Percentiles rank a stretch among this genome's conserved stretches.
phyloP scores from a whole-genome alignment of 2,329 filamentous ascomycete species.

The Sporothrix pseudoabietina region DNA sequence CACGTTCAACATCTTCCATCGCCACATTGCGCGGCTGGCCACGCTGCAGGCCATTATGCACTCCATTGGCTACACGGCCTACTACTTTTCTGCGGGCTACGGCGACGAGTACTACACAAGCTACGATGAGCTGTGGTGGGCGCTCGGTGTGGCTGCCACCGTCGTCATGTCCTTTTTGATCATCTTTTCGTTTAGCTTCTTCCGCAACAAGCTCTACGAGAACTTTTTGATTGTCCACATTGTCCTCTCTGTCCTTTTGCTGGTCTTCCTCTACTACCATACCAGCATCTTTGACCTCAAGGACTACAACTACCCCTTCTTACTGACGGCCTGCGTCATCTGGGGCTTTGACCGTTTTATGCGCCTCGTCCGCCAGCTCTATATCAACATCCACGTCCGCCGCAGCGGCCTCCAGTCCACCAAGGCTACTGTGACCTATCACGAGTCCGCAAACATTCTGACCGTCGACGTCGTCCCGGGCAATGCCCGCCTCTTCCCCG shows the following conservation, averaged over 20 bases:
- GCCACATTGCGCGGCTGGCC: conserved; percentile 64
- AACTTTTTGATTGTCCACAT: conserved; percentile 51
- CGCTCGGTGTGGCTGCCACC: conserved; percentile 40
- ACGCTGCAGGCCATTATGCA: conserved; percentile 64
- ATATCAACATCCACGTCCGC: conserved; percentile 43
- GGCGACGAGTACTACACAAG: neutral
- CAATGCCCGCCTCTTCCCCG: conserved; percentile 34
- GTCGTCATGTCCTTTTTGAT: conserved; percentile 51
- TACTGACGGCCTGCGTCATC: conserved; percentile 31
- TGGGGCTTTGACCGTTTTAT: conserved; percentile 35
- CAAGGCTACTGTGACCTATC: conserved; percentile 28
- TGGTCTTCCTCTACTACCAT: conserved; percentile 43
- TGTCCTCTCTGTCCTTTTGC: conserved; percentile 44
- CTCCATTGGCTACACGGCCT: conserved; percentile 58
- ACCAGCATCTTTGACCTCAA: conserved; percentile 29
- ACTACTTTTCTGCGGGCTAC: conserved; percentile 7
- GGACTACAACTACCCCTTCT: conserved; percentile 33
- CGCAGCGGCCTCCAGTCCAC: conserved; percentile 26
- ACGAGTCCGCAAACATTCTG: conserved; percentile 31
- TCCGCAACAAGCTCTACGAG: conserved; percentile 56
- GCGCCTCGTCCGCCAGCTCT: conserved; percentile 48
- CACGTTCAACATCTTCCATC: conserved; percentile 68
- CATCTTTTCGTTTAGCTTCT: conserved; percentile 53
- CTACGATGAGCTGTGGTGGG: conserved; percentile 24
- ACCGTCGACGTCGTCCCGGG: conserved; percentile 30